Conservation (phyloP, 805 yeast genomes). For the Saccharomycopsis lassenensis region DNA sequence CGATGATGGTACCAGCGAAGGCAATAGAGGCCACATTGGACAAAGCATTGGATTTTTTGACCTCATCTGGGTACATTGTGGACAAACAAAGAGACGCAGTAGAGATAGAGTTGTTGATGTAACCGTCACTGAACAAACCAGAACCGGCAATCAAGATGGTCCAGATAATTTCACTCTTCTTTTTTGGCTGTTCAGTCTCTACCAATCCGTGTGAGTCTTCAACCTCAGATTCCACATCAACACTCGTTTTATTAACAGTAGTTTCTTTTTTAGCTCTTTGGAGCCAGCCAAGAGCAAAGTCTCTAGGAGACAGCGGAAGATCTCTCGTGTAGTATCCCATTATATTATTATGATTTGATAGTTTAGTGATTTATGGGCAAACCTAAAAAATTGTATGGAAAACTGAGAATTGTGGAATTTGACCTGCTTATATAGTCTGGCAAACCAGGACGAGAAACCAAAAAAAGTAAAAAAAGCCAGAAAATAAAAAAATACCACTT, state of each 20-base stretch:
- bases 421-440: too few species aligned
- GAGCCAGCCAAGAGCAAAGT: conserved; percentile 32
- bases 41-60: conserved; percentile 55
- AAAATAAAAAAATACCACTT: too few species aligned
- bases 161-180: conserved; percentile 30
- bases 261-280: conserved; percentile 33
- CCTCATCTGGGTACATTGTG: conserved; percentile 52
- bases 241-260: conserved; percentile 26
- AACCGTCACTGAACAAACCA: conserved; percentile 89
- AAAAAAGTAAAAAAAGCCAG: too few species aligned
- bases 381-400: neutral
- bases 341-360: neutral
- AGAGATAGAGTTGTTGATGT: conserved; percentile 75
- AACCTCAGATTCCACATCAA: conserved; percentile 22
- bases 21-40: conserved; percentile 79
- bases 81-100: conserved; percentile 65
- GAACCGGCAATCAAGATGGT: conserved; percentile 81
- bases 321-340: conserved; percentile 32
- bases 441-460: too few species aligned
- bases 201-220: too few species aligned
- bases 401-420: conserved; percentile 1
- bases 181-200: conserved; percentile 20
- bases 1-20: conserved; percentile 85
- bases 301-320: conserved; percentile 33
- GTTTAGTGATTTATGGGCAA: neutral